Evolutionary conservation across 2,329 filamentous ascomycete genomes (phyloP), one percentile per base, ranked within the genome.

Genomic region (Penicillium sp.): DNA sequence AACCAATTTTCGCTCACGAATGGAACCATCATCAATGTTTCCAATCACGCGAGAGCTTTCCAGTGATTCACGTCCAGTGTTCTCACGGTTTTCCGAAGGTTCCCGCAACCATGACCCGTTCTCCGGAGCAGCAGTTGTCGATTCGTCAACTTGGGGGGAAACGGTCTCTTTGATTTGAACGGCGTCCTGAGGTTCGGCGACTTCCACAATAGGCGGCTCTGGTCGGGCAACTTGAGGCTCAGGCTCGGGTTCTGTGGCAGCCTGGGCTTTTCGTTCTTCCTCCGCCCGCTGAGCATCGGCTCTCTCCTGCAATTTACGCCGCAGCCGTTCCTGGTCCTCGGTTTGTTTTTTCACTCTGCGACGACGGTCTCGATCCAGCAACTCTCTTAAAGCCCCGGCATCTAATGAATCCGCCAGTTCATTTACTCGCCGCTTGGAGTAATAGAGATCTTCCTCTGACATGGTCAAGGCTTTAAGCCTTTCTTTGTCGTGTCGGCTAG

Each of bases 301-400:
- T 55, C 70, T 69, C 53, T 70, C 68, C 56, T 76, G 70, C 41
- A 76, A 62, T 58, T 70, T 76, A 52, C 78, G 77, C 57, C 83
- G 78, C 35, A 82, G 77, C 57, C 72, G 81, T 66, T 88, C 85
- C 62, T 84, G 84, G 64, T 92, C 89, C 48, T 85, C 86, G 58
- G 84, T 81, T 49, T 81, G 83, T 73, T 89, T 92, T 69, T 85
- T 85, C 61, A 96, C 90, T 60, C 83, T 85, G 53, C 94, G 83
- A 65, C 92, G 84, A 61, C 87, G 82, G 67, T 99, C 94, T 56
- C 94, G 81, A 65, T 99, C 94, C 83, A 99, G 88, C 29, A 97
- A 79, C 68, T 96, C 89, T 55, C 93, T 84, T 36, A 99, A 72
- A 63, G 91, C 92, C 48, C 88, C 84, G 3, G 94, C 89, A 73